phyloP scores from a whole-genome alignment of 2,329 filamentous ascomycete genomes.

The Elsinoe batatas region DNA sequence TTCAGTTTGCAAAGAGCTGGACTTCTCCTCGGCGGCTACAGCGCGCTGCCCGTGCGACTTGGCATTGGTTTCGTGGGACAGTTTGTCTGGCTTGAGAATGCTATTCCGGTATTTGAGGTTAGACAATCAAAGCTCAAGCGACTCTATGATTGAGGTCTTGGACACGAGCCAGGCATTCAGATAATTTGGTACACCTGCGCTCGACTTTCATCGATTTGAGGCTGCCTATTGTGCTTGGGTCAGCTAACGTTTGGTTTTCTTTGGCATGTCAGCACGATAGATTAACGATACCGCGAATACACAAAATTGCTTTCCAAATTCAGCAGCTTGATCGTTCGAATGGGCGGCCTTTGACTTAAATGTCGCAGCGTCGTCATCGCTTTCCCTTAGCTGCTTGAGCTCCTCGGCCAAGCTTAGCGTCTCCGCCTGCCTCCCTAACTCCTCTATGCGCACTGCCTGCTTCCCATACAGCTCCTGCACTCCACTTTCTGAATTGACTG shows the following conservation, averaged over 20 bases:
- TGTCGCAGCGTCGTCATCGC: slow-evolving; percentile 51
- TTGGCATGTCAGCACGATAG: slow-evolving; percentile 9
- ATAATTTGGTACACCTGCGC: slow-evolving; percentile 50
- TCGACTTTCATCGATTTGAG: slow-evolving; percentile 50
- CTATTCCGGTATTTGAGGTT: slow-evolving; percentile 60
- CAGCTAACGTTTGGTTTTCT: slow-evolving; percentile 70
- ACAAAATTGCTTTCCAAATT: slow-evolving; percentile 62
- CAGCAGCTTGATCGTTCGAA: slow-evolving; percentile 45
- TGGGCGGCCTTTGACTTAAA: slow-evolving; percentile 37
- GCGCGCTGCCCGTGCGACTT: slow-evolving; percentile 36
- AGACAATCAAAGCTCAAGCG: slow-evolving; percentile 68
- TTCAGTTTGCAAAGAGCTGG: slow-evolving; percentile 48
- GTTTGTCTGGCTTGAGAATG: slow-evolving; percentile 43
- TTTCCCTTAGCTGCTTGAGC: slow-evolving; percentile 71
- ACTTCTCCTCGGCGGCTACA: slow-evolving; percentile 31
- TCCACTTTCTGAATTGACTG: slow-evolving; percentile 52
- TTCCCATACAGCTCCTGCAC: slow-evolving; percentile 82
- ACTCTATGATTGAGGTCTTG: slow-evolving; percentile 65
- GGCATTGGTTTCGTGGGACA: slow-evolving; percentile 33
- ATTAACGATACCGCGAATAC: not conserved
- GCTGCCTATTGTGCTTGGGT: slow-evolving; percentile 60
- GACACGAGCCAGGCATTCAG: slow-evolving; percentile 43
- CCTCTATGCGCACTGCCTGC: slow-evolving; percentile 76
- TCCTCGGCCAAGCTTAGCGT: slow-evolving; percentile 46
- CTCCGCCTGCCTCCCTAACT: slow-evolving; percentile 74